Evolutionary conservation across 495 filamentous ascomycete species (phyloP).

Genomic region (Aspergillus conjunctus): DNA sequence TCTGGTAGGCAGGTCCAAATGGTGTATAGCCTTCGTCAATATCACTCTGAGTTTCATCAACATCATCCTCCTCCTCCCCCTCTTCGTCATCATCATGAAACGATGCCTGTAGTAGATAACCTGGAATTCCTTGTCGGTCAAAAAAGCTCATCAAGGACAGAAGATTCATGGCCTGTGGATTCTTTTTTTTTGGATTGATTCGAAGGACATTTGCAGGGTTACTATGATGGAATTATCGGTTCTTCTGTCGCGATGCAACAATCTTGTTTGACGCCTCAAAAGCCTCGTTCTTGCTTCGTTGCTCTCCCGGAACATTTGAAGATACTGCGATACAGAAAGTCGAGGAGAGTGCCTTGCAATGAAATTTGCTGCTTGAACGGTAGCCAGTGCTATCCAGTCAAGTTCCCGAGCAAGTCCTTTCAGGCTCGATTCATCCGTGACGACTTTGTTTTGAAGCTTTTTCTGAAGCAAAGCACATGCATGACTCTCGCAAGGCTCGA

Average conservation of each 20-base stretch:
- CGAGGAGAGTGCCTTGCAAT: constrained; percentile 37
- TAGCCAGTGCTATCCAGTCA: constrained; percentile 52
- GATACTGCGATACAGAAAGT: constrained; percentile 36
- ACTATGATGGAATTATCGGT: constrained; percentile 42
- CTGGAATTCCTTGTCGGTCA: constrained; percentile 40
- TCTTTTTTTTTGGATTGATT: constrained; percentile 38
- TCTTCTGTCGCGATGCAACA: constrained; percentile 36
- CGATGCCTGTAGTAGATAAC: constrained; percentile 30
- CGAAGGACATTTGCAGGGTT: constrained; percentile 53
- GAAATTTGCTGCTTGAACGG: constrained; percentile 52
- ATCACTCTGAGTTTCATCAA: too few species aligned
- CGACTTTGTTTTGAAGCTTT: constrained; percentile 41
- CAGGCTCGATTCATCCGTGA: constrained; percentile 10
- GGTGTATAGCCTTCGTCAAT: too few species aligned
- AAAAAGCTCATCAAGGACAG: constrained; percentile 47
- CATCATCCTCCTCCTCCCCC: too few species aligned
- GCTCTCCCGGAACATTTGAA: constrained; percentile 35
- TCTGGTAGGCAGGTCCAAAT: too few species aligned
- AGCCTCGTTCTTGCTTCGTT: constrained; percentile 37
- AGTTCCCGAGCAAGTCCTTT: constrained; percentile 38
- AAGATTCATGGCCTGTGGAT: constrained; percentile 40
- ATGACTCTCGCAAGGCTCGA: constrained; percentile 39
- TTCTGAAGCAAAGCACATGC: constrained; percentile 42
- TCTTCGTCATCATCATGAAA: background rate
- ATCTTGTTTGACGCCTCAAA: constrained; percentile 43